Base-by-base conservation (phyloP, 2,329 filamentous ascomycete genomes). In the Sporothrix globosa region DNA sequence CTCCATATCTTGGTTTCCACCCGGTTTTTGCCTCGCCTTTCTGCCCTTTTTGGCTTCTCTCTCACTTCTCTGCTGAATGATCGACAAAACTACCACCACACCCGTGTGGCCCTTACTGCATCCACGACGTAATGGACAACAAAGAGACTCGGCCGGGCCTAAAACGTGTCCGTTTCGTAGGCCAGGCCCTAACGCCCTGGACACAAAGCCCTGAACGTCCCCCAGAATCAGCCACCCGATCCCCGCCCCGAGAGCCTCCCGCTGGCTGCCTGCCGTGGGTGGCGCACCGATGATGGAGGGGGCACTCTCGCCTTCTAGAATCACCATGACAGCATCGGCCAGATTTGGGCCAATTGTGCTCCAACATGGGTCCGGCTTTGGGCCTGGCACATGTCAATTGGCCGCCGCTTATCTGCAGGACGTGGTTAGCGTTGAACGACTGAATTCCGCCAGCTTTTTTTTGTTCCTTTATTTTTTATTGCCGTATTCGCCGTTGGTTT, bases 121-220 rank as follows among this genome's bases (percentile, higher is more conserved):
- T n/a, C 46, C 46, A 52, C 63, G 46, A 65, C 60, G 63, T 66
- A 66, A 66, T 66, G 63, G 63, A 52, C 63, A 5, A 66, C 46
- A 52, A 34, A 66, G 24, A 66, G 13, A 34, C 63, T 52, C 63
- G 63, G 63, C 63, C 63, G 63, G 44, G 41, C 30, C 46, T 21
- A 66, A 52, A 52, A 66, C 63, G 63, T 52, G 63, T 11, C 63
- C 63, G 61, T 27, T 39, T 54, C 24, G 30, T 17, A 34, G 34
- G 34, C 34, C 34, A 21, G 56, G 56, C 56, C 58, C 34, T 17
- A 63, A 27, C 14, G 21, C 21, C 6, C 30, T 14, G 21, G 11
- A 7, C 11, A 3, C 11, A 9, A 44, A 24, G 56, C 56, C 39
- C 56, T 44, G 56, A 44, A 21, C 0, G 34, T 24, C 56, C 27